Percentiles rank a stretch among this genome's conserved stretches.
phyloP scores from a whole-genome alignment of 768 basidiomycete species.

The Xerocomellus intermedius region DNA sequence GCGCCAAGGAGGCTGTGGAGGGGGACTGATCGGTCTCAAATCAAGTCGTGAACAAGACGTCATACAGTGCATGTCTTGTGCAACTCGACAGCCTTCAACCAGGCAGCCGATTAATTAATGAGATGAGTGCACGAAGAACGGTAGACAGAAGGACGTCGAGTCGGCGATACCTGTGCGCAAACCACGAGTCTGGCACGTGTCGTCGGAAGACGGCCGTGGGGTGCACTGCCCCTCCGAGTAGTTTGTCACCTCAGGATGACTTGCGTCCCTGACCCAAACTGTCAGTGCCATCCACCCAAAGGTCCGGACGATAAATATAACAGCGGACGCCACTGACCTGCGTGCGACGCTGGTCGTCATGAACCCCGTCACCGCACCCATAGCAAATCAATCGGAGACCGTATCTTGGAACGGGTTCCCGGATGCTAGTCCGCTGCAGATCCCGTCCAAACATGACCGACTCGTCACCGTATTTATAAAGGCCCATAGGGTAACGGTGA shows the following conservation, averaged over 20 bases:
- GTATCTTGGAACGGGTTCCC: not conserved
- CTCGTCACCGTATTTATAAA: not conserved
- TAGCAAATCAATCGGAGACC: too few species aligned
- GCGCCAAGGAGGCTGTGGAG: not conserved
- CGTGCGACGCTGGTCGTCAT: slow-evolving; percentile 5
- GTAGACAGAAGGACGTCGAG: not conserved
- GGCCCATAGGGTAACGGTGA: not conserved
- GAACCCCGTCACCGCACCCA: not conserved
- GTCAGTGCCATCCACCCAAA: not conserved
- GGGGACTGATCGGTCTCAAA: slow-evolving; percentile 6
- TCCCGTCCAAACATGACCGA: not conserved
- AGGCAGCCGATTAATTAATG: not conserved
- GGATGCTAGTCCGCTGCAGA: not conserved
- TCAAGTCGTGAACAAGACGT: not conserved
- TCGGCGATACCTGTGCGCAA: not conserved
- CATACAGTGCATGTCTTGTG: not conserved
- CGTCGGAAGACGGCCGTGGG: not conserved
- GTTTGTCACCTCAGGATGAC: not conserved
- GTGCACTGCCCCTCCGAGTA: not conserved
- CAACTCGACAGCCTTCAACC: not conserved
- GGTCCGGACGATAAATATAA: not conserved
- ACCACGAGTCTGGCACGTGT: not conserved
- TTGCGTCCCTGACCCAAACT: not conserved
- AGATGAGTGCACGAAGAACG: not conserved
- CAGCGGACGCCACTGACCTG: slow-evolving; percentile 12